Conservation (phyloP, 225 moss, liverwort and hornwort genomes). For the Polytrichum formosum region DNA sequence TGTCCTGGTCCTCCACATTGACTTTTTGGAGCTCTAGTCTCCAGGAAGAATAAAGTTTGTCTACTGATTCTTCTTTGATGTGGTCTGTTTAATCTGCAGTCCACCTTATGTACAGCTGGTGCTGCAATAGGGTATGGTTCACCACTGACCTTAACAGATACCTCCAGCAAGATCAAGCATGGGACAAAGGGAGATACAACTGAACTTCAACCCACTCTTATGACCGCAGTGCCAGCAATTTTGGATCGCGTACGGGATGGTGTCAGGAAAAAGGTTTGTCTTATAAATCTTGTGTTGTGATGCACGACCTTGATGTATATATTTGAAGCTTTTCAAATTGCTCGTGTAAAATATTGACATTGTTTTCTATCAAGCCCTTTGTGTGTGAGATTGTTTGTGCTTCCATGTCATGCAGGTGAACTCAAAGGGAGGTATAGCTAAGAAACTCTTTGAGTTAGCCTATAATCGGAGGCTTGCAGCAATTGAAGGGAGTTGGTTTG, state of each 20-base stretch:
- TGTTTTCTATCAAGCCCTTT: no score
- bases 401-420: constrained; percentile 50
- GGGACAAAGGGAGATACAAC: constrained; percentile 85
- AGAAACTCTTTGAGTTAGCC: constrained; percentile 64
- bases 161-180: constrained; percentile 82
- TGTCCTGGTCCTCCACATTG: no score
- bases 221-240: constrained; percentile 79
- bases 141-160: constrained; percentile 80
- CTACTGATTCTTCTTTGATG: neutral
- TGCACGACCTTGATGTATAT: no score
- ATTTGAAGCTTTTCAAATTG: no score
- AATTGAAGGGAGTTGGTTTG: constrained; percentile 84
- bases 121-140: constrained; percentile 82
- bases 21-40: no score
- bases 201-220: constrained; percentile 68
- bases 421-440: constrained; percentile 50
- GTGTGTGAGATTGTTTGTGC: no score
- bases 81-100: constrained; percentile 21
- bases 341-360: no score
- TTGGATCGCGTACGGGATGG: constrained; percentile 55
- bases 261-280: constrained; percentile 44
- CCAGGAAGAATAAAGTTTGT: constrained; percentile 1
- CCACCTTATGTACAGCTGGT: constrained; percentile 56
- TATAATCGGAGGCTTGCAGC: constrained; percentile 84
- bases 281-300: neutral